phyloP scores from a whole-genome alignment of 148 eudicot genomes.

The Bassia scoparia region DNA sequence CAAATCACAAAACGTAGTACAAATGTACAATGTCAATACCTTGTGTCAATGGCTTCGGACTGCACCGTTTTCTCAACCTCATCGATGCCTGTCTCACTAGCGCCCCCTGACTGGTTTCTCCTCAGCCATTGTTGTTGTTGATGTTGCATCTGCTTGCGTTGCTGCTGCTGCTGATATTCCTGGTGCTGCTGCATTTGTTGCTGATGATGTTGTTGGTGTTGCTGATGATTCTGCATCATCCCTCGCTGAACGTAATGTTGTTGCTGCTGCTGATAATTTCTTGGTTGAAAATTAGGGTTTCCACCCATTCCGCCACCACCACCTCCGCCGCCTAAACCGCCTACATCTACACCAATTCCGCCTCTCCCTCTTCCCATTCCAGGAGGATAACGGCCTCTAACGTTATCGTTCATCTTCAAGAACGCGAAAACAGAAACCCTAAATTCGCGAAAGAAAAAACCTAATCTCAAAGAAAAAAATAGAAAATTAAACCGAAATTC shows the following conservation, averaged over 20 bases:
- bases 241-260: slow-evolving; percentile 13
- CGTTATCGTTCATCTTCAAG: slow-evolving; percentile 30
- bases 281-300: slow-evolving; percentile 31
- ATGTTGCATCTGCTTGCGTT: slow-evolving; percentile 22
- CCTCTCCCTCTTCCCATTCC: slow-evolving; percentile 35
- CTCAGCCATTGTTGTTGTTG: slow-evolving; percentile 59
- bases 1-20: background rate
- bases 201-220: slow-evolving; percentile 37
- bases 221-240: slow-evolving; percentile 26
- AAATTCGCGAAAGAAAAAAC: slow-evolving; percentile 10
- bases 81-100: slow-evolving; percentile 33
- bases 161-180: slow-evolving; percentile 14
- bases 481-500: background rate
- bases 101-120: slow-evolving; percentile 46
- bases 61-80: slow-evolving; percentile 79
- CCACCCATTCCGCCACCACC: slow-evolving; percentile 10
- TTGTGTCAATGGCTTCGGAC: slow-evolving; percentile 59
- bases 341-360: slow-evolving; percentile 13
- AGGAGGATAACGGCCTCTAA: slow-evolving; percentile 32
- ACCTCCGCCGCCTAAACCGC: slow-evolving; percentile 2
- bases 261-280: slow-evolving; percentile 26
- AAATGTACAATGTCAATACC: slow-evolving; percentile 28
- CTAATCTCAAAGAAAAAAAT: slow-evolving; percentile 13
- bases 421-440: background rate
- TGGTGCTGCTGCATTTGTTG: slow-evolving; percentile 23